These are phyloP conservation scores for Scutellaria galericulata DNA, from an alignment of 257 asterid species.

Conservation along the genomic window DNA sequence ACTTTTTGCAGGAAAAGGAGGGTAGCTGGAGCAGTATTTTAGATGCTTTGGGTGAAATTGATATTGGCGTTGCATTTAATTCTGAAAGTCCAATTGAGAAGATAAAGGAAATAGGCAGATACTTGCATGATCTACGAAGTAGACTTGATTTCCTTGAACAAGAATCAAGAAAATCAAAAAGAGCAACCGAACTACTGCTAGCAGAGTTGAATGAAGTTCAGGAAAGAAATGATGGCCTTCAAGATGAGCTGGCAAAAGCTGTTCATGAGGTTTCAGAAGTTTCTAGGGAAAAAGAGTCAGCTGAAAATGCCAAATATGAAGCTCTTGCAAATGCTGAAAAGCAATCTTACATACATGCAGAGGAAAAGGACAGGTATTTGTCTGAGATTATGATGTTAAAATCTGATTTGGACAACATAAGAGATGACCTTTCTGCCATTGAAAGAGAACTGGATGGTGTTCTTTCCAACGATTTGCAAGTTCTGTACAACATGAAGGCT, in stretches of 20 bases:
- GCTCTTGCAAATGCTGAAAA: conserved; percentile 69
- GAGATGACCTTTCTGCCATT: conserved; percentile 56
- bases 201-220: conserved; percentile 98
- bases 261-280: conserved; percentile 60
- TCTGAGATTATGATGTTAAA: conserved; percentile 63
- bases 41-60: conserved; percentile 55
- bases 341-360: conserved; percentile 56
- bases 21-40: conserved; percentile 57
- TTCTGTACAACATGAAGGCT: conserved; percentile 59
- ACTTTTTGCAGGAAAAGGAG: conserved; percentile 61
- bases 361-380: conserved; percentile 69
- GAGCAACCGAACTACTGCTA: conserved; percentile 89
- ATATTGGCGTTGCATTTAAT: conserved; percentile 44
- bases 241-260: conserved; percentile 79
- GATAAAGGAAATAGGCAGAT: conserved; percentile 55
- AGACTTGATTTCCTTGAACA: conserved; percentile 58
- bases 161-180: conserved; percentile 81
- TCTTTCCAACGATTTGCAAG: conserved; percentile 72
- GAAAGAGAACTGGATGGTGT: conserved; percentile 61
- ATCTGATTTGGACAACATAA: conserved; percentile 60
- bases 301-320: conserved; percentile 68
- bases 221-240: conserved; percentile 89
- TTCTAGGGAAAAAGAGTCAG: conserved; percentile 65
- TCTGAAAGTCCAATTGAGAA: conserved; percentile 61
- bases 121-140: conserved; percentile 53